Percentiles rank a stretch among this genome's conserved stretches.
Conservation (phyloP, 768 basidiomycete species). For the Leccinum boreale region DNA sequence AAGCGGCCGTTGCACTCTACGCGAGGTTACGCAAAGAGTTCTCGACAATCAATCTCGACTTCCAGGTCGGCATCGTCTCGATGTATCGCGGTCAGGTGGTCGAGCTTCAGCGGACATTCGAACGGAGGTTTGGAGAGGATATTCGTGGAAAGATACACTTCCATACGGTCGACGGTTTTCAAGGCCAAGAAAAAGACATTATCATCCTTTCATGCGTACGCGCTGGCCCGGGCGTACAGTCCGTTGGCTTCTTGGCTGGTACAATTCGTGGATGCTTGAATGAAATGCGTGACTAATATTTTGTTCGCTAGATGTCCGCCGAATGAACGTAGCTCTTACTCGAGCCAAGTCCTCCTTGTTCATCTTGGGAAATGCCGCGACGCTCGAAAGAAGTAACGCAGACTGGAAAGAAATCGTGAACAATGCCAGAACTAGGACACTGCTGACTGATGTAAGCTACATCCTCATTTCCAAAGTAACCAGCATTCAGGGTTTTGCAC, state of each 20-base stretch:
- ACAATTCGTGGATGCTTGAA: conserved; percentile 6
- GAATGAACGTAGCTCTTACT: conserved; percentile 99
- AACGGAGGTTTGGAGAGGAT: conserved; percentile 63
- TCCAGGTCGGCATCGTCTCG: conserved; percentile 71
- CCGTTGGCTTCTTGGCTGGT: conserved; percentile 89
- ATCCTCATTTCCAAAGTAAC: background rate
- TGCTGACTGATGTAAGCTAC: conserved; percentile 56
- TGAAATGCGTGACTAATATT: conserved; percentile 1
- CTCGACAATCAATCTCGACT: conserved; percentile 49
- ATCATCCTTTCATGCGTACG: conserved; percentile 98
- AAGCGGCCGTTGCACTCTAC: conserved; percentile 76
- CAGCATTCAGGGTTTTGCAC: background rate
- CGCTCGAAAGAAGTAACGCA: conserved; percentile 80
- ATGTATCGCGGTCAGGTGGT: conserved; percentile 92
- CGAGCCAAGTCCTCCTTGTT: conserved; percentile 93
- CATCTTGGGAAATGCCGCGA: conserved; percentile 87
- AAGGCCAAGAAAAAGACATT: conserved; percentile 98
- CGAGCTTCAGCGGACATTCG: conserved; percentile 71
- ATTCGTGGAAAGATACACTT: conserved; percentile 79
- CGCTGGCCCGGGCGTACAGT: conserved; percentile 78
- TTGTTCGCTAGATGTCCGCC: conserved; percentile 55
- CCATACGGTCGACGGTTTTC: conserved; percentile 98
- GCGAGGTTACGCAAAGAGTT: conserved; percentile 66
- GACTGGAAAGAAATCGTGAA: conserved; percentile 76
- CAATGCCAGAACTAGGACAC: conserved; percentile 66